These are phyloP conservation scores for Vanrija pseudolonga DNA, from an alignment of 1,284 basidiomycete species.

Conservation along the genomic window DNA sequence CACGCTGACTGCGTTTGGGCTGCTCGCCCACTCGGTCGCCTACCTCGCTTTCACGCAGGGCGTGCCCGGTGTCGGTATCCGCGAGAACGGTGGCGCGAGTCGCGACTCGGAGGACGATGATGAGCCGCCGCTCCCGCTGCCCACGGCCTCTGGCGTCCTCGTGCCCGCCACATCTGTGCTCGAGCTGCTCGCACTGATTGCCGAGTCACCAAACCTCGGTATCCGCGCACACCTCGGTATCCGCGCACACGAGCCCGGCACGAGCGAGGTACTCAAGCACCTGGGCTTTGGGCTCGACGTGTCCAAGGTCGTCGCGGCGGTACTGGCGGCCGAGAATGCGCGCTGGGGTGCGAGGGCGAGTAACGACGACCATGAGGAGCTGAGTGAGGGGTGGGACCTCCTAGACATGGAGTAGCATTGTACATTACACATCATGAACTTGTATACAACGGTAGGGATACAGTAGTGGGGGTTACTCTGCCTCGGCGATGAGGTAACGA, in stretches of 20 bases:
- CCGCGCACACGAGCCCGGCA: constrained; percentile 38
- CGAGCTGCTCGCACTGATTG: constrained; percentile 25
- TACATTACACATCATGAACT: neutral
- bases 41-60: constrained; percentile 45
- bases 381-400: constrained; percentile 40
- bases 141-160: constrained; percentile 6
- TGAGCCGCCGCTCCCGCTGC: constrained; percentile 4
- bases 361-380: constrained; percentile 14
- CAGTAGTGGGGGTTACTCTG: neutral
- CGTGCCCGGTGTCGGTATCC: constrained; percentile 35
- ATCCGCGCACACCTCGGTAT: constrained; percentile 33
- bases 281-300: constrained; percentile 42
- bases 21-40: constrained; percentile 38
- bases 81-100: neutral
- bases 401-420: constrained; percentile 20
- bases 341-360: constrained; percentile 17
- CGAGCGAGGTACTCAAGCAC: constrained; percentile 18
- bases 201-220: constrained; percentile 28
- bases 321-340: constrained; percentile 25
- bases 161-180: constrained; percentile 31
- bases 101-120: constrained; percentile 15
- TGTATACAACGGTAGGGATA: neutral
- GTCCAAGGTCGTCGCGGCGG: constrained; percentile 30
- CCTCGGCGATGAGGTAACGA: constrained; percentile 36
- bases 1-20: constrained; percentile 36